These are phyloP conservation scores for Apiotrichum laibachii DNA, from an alignment of 1,284 basidiomycete species.

Conservation along the genomic window DNA sequence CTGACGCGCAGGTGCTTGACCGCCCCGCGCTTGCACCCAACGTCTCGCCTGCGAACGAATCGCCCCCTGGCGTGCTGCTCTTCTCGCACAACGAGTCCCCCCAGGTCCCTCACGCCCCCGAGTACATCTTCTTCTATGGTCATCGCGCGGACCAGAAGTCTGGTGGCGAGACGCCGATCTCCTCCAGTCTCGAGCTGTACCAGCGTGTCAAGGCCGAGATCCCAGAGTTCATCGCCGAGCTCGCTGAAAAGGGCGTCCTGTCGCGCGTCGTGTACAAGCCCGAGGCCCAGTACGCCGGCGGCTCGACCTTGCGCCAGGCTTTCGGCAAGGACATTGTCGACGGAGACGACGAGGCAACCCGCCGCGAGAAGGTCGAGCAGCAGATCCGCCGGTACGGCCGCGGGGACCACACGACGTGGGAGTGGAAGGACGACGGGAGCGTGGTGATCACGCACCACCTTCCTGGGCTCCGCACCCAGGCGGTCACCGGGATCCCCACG, in stretches of 20 bases:
- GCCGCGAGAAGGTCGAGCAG: constrained; percentile 14
- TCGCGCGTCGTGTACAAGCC: constrained; percentile 10
- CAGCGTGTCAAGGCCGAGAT: constrained; percentile 15
- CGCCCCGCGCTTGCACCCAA: constrained; percentile 18
- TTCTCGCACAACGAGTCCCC: constrained; percentile 24
- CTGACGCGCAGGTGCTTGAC: constrained; percentile 5
- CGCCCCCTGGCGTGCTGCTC: constrained; percentile 10
- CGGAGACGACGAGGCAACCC: constrained; percentile 12
- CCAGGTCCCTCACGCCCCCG: constrained; percentile 22
- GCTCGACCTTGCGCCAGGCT: constrained; percentile 15
- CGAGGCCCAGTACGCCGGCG: constrained; percentile 14
- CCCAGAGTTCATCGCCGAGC: constrained; percentile 18
- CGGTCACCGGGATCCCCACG: constrained; percentile 9
- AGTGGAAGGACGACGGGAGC: constrained; percentile 18
- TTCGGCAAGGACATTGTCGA: constrained; percentile 19
- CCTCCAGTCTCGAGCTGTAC: constrained; percentile 18
- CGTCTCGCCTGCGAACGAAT: constrained; percentile 24
- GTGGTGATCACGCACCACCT: constrained; percentile 17
- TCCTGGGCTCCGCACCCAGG: constrained; percentile 11
- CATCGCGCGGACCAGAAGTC: constrained; percentile 3
- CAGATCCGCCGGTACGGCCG: constrained; percentile 21
- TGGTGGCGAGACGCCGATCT: constrained; percentile 24
- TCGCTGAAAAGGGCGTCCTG: constrained; percentile 14
- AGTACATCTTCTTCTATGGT: constrained; percentile 22
- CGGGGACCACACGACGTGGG: constrained; percentile 16